Evolutionary conservation across 257 asterid species (phyloP).

Genomic region (Mentha longifolia): DNA sequence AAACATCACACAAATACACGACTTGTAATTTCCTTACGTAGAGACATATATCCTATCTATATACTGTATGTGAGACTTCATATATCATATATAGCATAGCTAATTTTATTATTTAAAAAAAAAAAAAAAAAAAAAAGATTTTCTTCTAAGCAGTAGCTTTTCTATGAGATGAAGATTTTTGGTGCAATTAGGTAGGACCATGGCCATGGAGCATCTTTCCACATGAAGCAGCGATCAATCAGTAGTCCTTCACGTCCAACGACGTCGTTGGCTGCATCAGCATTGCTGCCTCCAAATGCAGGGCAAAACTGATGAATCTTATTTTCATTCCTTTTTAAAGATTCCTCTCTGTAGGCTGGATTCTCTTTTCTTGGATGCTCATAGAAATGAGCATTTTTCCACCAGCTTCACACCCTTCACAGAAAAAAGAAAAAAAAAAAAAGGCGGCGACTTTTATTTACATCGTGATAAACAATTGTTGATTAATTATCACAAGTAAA

Average conservation of each 20-base stretch:
- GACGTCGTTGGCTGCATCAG: background rate
- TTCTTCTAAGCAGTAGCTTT: background rate
- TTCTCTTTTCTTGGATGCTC: slow-evolving; percentile 52
- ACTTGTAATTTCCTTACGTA: too few species aligned
- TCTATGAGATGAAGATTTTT: background rate
- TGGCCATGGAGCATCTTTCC: slow-evolving; percentile 34
- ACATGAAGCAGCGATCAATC: slow-evolving; percentile 30
- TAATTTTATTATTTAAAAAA: too few species aligned
- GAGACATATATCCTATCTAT: too few species aligned
- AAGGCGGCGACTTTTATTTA: too few species aligned
- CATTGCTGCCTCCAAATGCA: slow-evolving; percentile 16
- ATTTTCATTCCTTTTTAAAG: slow-evolving; percentile 36
- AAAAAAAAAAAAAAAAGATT: too few species aligned
- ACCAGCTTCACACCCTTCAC: too few species aligned
- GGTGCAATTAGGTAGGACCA: slow-evolving; percentile 23
- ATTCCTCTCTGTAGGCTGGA: slow-evolving; percentile 47
- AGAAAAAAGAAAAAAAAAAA: too few species aligned
- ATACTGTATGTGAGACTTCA: too few species aligned
- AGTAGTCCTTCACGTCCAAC: background rate
- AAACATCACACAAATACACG: too few species aligned
- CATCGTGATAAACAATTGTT: too few species aligned
- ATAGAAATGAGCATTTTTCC: slow-evolving; percentile 51
- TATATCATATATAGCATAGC: too few species aligned
- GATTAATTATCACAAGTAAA: too few species aligned
- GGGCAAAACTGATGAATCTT: slow-evolving; percentile 38